Percentiles rank a stretch among this genome's conserved stretches.
Conservation (phyloP, 2,329 filamentous ascomycete genomes). For the Macrophomina phaseolina region DNA sequence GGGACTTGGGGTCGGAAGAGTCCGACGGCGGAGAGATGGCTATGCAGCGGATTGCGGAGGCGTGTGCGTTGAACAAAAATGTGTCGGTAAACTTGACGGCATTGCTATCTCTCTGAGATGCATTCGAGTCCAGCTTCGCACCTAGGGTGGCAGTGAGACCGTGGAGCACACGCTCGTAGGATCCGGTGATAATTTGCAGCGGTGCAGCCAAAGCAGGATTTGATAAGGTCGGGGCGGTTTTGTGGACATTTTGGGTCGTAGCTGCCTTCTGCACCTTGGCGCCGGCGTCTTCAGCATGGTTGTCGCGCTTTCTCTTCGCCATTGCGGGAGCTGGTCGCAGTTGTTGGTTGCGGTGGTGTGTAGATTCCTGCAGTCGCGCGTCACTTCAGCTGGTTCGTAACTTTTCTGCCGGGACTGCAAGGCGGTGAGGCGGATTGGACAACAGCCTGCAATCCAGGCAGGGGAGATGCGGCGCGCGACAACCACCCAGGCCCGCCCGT, state of each 20-base stretch:
- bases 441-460: constrained; percentile 18
- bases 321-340: constrained; percentile 30
- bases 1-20: constrained; percentile 60
- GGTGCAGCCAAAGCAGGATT: constrained; percentile 38
- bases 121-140: constrained; percentile 36
- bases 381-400: constrained; percentile 6
- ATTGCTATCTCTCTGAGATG: constrained; percentile 13
- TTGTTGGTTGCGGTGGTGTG: not conserved
- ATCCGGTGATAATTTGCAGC: constrained; percentile 90
- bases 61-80: constrained; percentile 94
- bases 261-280: constrained; percentile 36
- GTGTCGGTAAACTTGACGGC: constrained; percentile 79
- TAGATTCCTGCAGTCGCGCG: constrained; percentile 5
- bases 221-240: constrained; percentile 30
- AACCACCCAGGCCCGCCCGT: constrained; percentile 26
- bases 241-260: constrained; percentile 26
- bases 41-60: constrained; percentile 86
- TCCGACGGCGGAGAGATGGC: constrained; percentile 79
- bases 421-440: constrained; percentile 10
- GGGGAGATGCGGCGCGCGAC: constrained; percentile 25
- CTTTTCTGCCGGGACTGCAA: constrained; percentile 18
- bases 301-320: constrained; percentile 46
- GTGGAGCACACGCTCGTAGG: constrained; percentile 92
- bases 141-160: constrained; percentile 79
- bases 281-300: constrained; percentile 31